Evolutionary conservation across 208 protist genomes (phyloP).

Genomic region (Chromosphaera perkinsii): DNA sequence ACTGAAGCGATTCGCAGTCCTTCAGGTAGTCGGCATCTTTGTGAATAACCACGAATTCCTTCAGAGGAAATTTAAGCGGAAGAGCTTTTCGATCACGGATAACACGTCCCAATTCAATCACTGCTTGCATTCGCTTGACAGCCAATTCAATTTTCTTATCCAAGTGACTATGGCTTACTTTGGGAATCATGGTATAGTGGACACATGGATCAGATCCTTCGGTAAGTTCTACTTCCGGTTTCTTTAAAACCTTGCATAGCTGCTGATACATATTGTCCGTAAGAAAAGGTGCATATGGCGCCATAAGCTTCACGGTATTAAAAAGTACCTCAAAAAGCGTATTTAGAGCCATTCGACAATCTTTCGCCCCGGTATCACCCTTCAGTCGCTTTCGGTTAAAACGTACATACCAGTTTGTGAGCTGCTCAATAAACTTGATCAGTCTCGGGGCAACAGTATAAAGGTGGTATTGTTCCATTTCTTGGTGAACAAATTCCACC

Average conservation of each 20-base stretch:
- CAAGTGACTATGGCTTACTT: conserved; percentile 58
- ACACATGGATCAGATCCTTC: conserved; percentile 44
- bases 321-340: conserved; percentile 62
- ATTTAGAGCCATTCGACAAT: conserved; percentile 77
- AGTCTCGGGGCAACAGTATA: conserved; percentile 97
- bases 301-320: conserved; percentile 67
- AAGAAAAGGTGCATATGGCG: conserved; percentile 98
- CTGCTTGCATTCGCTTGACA: conserved; percentile 68
- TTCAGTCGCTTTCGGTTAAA: conserved; percentile 92
- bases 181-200: conserved; percentile 83
- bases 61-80: conserved; percentile 68
- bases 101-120: conserved; percentile 85
- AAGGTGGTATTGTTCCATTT: conserved; percentile 93
- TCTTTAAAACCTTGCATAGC: conserved; percentile 74
- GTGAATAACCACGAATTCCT: conserved; percentile 43
- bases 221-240: neutral
- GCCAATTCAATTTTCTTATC: conserved; percentile 60
- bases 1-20: conserved; percentile 5
- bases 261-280: conserved; percentile 92
- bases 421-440: conserved; percentile 89
- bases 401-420: conserved; percentile 99
- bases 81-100: conserved; percentile 84
- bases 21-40: conserved; percentile 24
- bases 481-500: conserved; percentile 81
- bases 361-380: conserved; percentile 64